Conservation (phyloP, 768 basidiomycete genomes). For the Boletus patriciae region DNA sequence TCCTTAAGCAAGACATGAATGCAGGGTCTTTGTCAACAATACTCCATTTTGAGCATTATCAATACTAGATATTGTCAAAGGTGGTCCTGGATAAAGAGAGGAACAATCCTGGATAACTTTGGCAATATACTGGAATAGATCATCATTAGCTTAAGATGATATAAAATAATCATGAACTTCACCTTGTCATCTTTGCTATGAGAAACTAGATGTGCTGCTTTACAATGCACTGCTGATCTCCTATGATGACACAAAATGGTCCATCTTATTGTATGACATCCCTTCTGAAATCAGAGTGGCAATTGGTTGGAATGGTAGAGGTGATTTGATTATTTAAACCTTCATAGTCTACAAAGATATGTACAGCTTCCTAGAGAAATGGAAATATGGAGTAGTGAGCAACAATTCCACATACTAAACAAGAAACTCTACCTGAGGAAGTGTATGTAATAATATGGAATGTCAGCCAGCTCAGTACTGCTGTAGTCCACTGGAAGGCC, state of each 20-base stretch:
- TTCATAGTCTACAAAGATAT: background rate
- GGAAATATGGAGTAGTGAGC: background rate
- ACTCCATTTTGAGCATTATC: background rate
- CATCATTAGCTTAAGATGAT: background rate
- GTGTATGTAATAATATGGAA: background rate
- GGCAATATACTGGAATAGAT: background rate
- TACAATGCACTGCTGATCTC: background rate
- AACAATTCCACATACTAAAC: background rate
- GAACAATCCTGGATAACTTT: background rate
- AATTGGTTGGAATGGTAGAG: background rate
- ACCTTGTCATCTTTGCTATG: background rate
- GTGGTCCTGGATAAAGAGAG: background rate
- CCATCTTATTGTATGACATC: background rate
- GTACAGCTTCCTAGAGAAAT: background rate
- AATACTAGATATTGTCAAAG: background rate
- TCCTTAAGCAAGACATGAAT: background rate
- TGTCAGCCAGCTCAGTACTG: background rate
- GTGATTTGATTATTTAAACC: background rate
- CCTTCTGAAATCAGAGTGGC: background rate
- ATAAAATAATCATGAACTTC: background rate
- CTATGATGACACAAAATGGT: background rate
- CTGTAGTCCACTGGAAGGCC: background rate
- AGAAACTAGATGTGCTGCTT: background rate
- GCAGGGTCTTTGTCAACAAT: background rate
- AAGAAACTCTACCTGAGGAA: background rate